phyloP scores from a whole-genome alignment of 2,329 filamentous ascomycete genomes.

The Xylaria sp. region DNA sequence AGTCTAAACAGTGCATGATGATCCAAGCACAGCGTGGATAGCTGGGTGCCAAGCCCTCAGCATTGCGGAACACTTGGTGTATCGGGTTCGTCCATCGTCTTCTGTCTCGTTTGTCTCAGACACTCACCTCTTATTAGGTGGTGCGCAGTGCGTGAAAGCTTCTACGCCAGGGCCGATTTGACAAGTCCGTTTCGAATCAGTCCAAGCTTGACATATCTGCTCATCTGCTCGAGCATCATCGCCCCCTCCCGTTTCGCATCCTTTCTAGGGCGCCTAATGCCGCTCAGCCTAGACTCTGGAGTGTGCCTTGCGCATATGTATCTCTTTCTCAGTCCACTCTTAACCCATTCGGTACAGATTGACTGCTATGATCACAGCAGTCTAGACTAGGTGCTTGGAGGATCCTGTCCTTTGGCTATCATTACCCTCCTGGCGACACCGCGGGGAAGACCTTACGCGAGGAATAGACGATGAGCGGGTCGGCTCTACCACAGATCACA shows the following conservation, averaged over 20 bases:
- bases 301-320: conserved; percentile 4
- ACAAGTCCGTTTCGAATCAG: conserved; percentile 23
- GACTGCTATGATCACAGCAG: neutral
- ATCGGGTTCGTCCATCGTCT: conserved; percentile 48
- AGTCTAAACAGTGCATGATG: conserved; percentile 27
- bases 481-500: conserved; percentile 13
- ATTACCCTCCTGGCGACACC: neutral
- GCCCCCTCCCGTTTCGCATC: conserved; percentile 25
- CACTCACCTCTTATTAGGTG: conserved; percentile 21
- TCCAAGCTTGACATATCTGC: conserved; percentile 18
- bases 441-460: conserved; percentile 9
- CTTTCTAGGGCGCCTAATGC: conserved; percentile 23
- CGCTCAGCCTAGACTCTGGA: conserved; percentile 11
- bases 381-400: neutral
- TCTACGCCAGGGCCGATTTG: conserved; percentile 20
- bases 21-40: conserved; percentile 18
- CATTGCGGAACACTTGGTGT: conserved; percentile 51
- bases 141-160: conserved; percentile 2
- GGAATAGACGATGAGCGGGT: conserved; percentile 16
- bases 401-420: conserved; percentile 2
- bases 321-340: conserved; percentile 16
- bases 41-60: conserved; percentile 37
- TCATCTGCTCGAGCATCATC: conserved; percentile 16
- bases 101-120: conserved; percentile 38
- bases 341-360: conserved; percentile 3